Percentiles rank a stretch among this genome's conserved stretches.
Evolutionary conservation across 106 monocot species (phyloP).

Genomic region (Platanthera guangdongensis): DNA sequence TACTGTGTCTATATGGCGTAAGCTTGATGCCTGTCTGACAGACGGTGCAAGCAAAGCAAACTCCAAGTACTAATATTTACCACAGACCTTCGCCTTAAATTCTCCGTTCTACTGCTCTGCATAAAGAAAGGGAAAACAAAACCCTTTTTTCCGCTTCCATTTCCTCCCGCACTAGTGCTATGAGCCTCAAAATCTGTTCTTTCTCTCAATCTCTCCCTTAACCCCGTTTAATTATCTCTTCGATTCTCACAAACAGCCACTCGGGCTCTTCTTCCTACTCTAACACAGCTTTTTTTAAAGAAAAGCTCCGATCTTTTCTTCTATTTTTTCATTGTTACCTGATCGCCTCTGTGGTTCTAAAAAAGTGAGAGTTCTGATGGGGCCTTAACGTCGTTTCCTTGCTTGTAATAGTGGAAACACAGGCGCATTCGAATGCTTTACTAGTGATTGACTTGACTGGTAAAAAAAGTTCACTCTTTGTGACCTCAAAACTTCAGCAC

Average conservation of each 20-base stretch:
- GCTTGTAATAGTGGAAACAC: conserved; percentile 1
- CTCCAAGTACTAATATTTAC: conserved; percentile 1
- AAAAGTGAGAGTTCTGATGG: neutral
- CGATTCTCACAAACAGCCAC: neutral
- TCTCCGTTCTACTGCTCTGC: neutral
- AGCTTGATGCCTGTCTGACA: conserved; percentile 23
- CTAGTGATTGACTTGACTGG: neutral
- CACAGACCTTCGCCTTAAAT: neutral
- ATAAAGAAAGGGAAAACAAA: neutral
- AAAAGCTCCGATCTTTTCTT: neutral
- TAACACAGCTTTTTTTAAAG: neutral
- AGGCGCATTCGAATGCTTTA: conserved; percentile 1
- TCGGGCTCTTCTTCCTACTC: neutral
- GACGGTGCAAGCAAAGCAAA: conserved; percentile 35
- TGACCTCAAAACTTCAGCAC: neutral
- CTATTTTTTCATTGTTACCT: neutral
- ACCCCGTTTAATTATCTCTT: conserved; percentile 1
- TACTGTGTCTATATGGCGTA: conserved; percentile 1
- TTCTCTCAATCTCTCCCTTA: neutral
- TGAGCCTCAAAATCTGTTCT: neutral
- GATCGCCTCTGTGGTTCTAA: neutral
- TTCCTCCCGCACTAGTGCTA: neutral
- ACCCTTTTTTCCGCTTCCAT: neutral
- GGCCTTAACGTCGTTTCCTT: conserved; percentile 1
- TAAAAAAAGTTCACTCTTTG: neutral